Percentiles rank a stretch among this genome's conserved stretches.
These are phyloP conservation scores for Rhizopus stolonifer DNA, from an alignment of 371 early-diverging fungal species.

Conservation along the genomic window DNA sequence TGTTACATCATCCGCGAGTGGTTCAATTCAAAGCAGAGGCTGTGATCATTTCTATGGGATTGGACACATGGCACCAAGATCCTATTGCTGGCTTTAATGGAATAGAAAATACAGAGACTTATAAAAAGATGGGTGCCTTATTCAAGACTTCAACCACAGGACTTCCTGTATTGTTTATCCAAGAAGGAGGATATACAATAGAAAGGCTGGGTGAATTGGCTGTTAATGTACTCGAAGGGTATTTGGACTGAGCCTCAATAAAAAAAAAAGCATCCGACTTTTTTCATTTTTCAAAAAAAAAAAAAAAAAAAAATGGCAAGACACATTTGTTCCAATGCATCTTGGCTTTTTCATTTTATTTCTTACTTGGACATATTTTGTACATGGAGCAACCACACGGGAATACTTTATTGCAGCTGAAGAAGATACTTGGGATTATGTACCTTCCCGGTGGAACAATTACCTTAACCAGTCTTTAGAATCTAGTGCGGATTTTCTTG, in stretches of 20 bases:
- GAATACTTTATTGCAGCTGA: slow-evolving; percentile 52
- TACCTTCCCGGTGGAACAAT: slow-evolving; percentile 30
- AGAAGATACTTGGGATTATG: slow-evolving; percentile 54
- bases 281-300: background rate
- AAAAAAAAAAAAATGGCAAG: too few species aligned
- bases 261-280: background rate
- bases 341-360: background rate
- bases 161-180: slow-evolving; percentile 67
- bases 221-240: slow-evolving; percentile 58
- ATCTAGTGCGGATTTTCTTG: slow-evolving; percentile 9
- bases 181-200: slow-evolving; percentile 73
- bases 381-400: slow-evolving; percentile 5
- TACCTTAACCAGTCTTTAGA: slow-evolving; percentile 30
- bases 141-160: slow-evolving; percentile 35
- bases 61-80: slow-evolving; percentile 66
- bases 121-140: slow-evolving; percentile 50
- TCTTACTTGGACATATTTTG: background rate
- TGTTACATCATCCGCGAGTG: slow-evolving; percentile 27
- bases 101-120: slow-evolving; percentile 37
- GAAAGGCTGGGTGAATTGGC: slow-evolving; percentile 62
- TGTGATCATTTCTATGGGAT: slow-evolving; percentile 56
- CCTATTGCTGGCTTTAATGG: slow-evolving; percentile 64
- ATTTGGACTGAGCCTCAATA: slow-evolving; percentile 8
- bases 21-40: slow-evolving; percentile 47
- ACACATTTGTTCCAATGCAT: too few species aligned